phyloP scores from a whole-genome alignment of 805 yeast genomes.

The Saturnispora kantuleensis region DNA sequence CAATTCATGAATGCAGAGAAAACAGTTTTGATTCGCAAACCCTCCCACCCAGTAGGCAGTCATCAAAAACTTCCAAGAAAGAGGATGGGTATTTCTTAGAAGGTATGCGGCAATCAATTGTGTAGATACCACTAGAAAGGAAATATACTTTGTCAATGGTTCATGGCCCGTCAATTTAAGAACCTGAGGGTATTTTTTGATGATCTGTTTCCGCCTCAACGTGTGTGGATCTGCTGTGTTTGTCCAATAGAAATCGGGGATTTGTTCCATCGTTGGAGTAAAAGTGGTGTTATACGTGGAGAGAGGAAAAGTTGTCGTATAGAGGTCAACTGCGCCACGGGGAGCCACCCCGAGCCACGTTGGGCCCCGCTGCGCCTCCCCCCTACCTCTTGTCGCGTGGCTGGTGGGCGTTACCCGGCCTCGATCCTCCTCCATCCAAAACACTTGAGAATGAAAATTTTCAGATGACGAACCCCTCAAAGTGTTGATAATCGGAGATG shows the following conservation, averaged over 20 bases:
- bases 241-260: conserved; percentile 72
- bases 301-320: not conserved
- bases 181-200: conserved; percentile 70
- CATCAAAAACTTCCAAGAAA: conserved; percentile 43
- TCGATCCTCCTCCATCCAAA: too few species aligned
- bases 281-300: not conserved
- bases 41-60: conserved; percentile 78
- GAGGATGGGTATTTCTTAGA: conserved; percentile 45
- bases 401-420: not conserved
- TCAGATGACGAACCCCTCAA: too few species aligned
- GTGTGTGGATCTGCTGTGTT: conserved; percentile 74
- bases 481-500: not conserved
- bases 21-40: conserved; percentile 73
- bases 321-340: too few species aligned
- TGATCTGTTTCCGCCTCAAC: conserved; percentile 58
- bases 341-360: not conserved
- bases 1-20: conserved; percentile 81
- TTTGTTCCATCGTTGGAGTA: conserved; percentile 10
- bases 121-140: conserved; percentile 51
- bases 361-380: too few species aligned
- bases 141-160: conserved; percentile 73
- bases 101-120: conserved; percentile 59
- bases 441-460: too few species aligned
- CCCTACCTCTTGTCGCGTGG: too few species aligned
- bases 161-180: conserved; percentile 77